Percentiles rank a stretch among this genome's conserved stretches.
Evolutionary conservation across 345 rosid species (phyloP).

Genomic region (Mangifera indica): DNA sequence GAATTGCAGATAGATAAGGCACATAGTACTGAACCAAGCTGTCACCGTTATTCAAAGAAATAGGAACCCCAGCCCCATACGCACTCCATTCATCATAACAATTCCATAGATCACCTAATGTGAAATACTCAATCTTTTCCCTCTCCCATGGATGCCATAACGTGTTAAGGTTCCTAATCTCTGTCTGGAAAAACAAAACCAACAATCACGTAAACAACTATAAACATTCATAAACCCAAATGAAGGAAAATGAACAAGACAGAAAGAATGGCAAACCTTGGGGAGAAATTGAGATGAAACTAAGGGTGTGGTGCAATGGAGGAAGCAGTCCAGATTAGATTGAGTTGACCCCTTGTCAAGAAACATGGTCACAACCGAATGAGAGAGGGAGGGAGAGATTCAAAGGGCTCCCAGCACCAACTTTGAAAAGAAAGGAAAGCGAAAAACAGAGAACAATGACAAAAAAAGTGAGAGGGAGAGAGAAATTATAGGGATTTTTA

Average conservation of each 20-base stretch:
- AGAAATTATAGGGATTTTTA: constrained; percentile 50
- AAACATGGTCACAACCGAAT: constrained; percentile 46
- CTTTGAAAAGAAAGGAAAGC: constrained; percentile 25
- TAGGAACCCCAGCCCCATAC: constrained; percentile 97
- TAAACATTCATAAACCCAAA: background rate
- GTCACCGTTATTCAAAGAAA: constrained; percentile 60
- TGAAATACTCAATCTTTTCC: constrained; percentile 82
- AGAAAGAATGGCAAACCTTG: constrained; percentile 51
- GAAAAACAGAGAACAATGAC: constrained; percentile 11
- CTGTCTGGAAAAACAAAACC: constrained; percentile 46
- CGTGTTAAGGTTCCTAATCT: constrained; percentile 75
- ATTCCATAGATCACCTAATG: constrained; percentile 80
- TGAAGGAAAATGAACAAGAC: background rate
- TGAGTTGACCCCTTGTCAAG: constrained; percentile 56
- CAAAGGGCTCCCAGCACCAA: constrained; percentile 28
- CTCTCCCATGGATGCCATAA: constrained; percentile 96
- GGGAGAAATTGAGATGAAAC: constrained; percentile 81
- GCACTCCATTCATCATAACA: constrained; percentile 99
- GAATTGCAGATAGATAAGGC: constrained; percentile 95
- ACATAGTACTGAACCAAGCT: constrained; percentile 93
- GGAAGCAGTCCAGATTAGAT: constrained; percentile 87
- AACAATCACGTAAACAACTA: background rate
- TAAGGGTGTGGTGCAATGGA: constrained; percentile 73
- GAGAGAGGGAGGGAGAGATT: constrained; percentile 18
- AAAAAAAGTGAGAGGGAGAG: constrained; percentile 25